phyloP scores from a whole-genome alignment of 208 protist species.

The Leishmania arabica region DNA sequence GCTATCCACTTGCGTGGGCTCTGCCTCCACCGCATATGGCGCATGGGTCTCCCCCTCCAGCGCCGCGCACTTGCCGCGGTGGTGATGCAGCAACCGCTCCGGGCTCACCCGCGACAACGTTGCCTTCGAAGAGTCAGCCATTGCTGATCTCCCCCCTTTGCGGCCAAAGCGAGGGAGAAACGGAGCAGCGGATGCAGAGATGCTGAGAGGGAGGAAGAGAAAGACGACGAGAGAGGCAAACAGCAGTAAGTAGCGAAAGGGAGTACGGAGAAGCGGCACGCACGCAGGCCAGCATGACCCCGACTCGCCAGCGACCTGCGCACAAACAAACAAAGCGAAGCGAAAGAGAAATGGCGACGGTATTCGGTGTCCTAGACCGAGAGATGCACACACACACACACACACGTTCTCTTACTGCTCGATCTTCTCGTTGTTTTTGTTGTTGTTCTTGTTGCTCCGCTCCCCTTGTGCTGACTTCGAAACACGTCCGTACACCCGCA shows the following conservation, averaged over 20 bases:
- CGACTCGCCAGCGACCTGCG: background rate
- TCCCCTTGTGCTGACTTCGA: background rate
- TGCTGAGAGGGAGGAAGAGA: background rate
- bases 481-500: background rate
- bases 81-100: background rate
- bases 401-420: background rate
- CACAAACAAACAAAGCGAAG: background rate
- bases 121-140: background rate
- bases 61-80: background rate
- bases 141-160: background rate
- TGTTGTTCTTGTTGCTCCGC: too few species aligned
- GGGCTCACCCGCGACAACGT: constrained; percentile 2
- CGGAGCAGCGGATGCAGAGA: background rate
- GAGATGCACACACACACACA: background rate
- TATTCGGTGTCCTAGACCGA: background rate
- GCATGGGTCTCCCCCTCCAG: constrained; percentile 16
- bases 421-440: background rate
- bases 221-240: background rate
- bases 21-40: constrained; percentile 18
- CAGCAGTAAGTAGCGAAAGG: background rate
- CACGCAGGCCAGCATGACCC: background rate
- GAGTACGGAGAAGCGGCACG: background rate
- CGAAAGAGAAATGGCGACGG: background rate
- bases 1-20: background rate
- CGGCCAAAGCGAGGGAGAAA: background rate